These are phyloP conservation scores for Colletotrichum sp. DNA, from an alignment of 2,329 filamentous ascomycete genomes.

Conservation along the genomic window DNA sequence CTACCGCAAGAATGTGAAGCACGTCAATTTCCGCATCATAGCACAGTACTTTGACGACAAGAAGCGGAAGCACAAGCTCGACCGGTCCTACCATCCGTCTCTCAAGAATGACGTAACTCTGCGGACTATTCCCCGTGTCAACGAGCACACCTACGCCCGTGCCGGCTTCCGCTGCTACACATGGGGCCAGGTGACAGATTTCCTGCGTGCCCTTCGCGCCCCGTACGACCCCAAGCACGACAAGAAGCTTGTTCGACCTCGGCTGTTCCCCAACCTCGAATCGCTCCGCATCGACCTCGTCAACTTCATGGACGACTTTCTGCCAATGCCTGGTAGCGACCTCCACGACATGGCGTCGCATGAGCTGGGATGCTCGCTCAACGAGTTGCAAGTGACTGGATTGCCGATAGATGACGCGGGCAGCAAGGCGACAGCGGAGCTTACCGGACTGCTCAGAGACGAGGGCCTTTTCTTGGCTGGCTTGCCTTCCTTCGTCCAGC, in stretches of 20 bases:
- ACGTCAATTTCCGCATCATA: slow-evolving; percentile 57
- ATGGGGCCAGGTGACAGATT: slow-evolving; percentile 60
- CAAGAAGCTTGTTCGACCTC: slow-evolving; percentile 37
- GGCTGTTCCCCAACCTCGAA: slow-evolving; percentile 52
- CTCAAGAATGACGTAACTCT: slow-evolving; percentile 47
- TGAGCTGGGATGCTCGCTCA: slow-evolving; percentile 57
- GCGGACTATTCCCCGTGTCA: slow-evolving; percentile 46
- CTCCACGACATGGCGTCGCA: slow-evolving; percentile 60
- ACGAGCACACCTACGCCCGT: slow-evolving; percentile 51
- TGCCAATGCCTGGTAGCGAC: slow-evolving; percentile 50
- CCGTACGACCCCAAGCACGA: slow-evolving; percentile 50
- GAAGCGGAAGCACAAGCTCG: slow-evolving; percentile 44
- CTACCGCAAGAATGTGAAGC: slow-evolving; percentile 48
- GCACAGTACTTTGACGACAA: slow-evolving; percentile 60
- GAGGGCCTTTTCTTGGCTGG: slow-evolving; percentile 57
- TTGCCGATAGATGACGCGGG: slow-evolving; percentile 55
- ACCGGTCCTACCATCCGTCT: slow-evolving; percentile 46
- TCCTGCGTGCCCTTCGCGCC: slow-evolving; percentile 54
- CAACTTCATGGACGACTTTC: slow-evolving; percentile 54
- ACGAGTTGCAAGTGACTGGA: slow-evolving; percentile 59
- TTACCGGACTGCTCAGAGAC: slow-evolving; percentile 58
- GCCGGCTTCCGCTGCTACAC: slow-evolving; percentile 60
- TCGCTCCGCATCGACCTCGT: slow-evolving; percentile 59
- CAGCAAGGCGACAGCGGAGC: slow-evolving; percentile 49
- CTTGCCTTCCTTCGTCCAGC: slow-evolving; percentile 46